A percentile compares a stretch with the other conserved stretches of the same genome.
Evolutionary conservation across 495 filamentous ascomycete genomes (phyloP).

Genomic region (Talaromyces liani): DNA sequence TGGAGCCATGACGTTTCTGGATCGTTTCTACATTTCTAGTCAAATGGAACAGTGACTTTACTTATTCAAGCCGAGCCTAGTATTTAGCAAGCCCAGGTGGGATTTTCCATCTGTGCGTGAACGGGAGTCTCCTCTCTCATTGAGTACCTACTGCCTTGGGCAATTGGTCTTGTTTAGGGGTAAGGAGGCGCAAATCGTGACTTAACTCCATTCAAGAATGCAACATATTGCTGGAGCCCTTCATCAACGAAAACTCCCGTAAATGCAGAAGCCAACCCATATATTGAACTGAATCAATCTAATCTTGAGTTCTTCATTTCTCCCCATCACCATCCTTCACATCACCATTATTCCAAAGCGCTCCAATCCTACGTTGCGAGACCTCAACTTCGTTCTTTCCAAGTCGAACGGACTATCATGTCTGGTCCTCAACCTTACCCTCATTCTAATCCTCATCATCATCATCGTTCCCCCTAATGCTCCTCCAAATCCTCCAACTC

Average conservation of each 20-base stretch:
- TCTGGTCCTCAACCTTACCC: not conserved
- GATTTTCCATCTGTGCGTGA: not conserved
- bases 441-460: not conserved
- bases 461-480: not conserved
- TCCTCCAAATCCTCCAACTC: not conserved
- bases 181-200: not conserved
- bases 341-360: not conserved
- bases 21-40: not conserved
- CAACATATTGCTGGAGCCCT: not conserved
- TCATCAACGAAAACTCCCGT: not conserved
- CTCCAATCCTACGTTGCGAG: too few species aligned
- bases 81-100: constrained; percentile 10
- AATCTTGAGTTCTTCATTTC: not conserved
- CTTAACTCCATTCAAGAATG: not conserved
- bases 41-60: constrained; percentile 6
- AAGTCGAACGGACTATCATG: not conserved
- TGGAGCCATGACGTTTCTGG: not conserved
- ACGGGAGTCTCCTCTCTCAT: not conserved
- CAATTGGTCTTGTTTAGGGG: not conserved
- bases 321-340: not conserved
- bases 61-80: too few species aligned
- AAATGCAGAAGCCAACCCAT: not conserved
- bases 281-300: not conserved
- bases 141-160: not conserved
- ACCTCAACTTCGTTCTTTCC: not conserved